phyloP scores from a whole-genome alignment of 1,284 basidiomycete species.

The Hemileccinum hortonii region DNA sequence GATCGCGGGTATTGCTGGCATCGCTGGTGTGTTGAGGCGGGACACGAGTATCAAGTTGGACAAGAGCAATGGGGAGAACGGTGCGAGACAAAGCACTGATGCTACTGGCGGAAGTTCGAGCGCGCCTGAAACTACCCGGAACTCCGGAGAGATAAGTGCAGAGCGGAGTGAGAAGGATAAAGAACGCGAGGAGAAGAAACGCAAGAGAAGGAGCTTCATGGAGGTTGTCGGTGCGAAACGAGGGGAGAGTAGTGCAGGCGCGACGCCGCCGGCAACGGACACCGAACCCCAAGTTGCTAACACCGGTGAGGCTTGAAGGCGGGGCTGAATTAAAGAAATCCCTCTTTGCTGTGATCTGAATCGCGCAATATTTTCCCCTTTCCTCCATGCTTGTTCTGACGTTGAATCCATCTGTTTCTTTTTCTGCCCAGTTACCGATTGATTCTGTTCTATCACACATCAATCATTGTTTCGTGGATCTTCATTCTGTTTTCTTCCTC shows the following conservation, averaged over 20 bases:
- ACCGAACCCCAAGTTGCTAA: conserved; percentile 14
- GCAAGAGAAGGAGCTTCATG: conserved; percentile 45
- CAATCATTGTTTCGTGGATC: conserved; percentile 17
- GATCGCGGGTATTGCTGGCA: conserved; percentile 43
- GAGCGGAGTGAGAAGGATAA: conserved; percentile 52
- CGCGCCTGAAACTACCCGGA: conserved; percentile 33
- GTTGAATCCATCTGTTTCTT: conserved; percentile 5
- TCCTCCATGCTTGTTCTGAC: not conserved
- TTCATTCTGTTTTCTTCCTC: conserved; percentile 11
- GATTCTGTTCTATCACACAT: conserved; percentile 12
- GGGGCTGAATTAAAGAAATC: not conserved
- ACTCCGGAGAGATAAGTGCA: conserved; percentile 48
- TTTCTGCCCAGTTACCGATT: conserved; percentile 2
- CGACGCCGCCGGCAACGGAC: conserved; percentile 17
- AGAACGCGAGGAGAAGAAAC: conserved; percentile 49
- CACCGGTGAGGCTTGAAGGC: conserved; percentile 19
- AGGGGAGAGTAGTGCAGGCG: conserved; percentile 14
- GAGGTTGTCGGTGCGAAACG: conserved; percentile 28
- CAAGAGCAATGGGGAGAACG: conserved; percentile 23
- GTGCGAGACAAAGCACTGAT: conserved; percentile 22
- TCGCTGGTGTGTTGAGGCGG: conserved; percentile 31
- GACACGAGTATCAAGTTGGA: conserved; percentile 39
- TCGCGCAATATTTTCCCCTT: conserved; percentile 8
- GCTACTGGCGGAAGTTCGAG: conserved; percentile 34
- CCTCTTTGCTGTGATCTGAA: conserved; percentile 4